Evolutionary conservation across 2,329 filamentous ascomycete genomes (phyloP).

Genomic region (Blastomyces parvus): DNA sequence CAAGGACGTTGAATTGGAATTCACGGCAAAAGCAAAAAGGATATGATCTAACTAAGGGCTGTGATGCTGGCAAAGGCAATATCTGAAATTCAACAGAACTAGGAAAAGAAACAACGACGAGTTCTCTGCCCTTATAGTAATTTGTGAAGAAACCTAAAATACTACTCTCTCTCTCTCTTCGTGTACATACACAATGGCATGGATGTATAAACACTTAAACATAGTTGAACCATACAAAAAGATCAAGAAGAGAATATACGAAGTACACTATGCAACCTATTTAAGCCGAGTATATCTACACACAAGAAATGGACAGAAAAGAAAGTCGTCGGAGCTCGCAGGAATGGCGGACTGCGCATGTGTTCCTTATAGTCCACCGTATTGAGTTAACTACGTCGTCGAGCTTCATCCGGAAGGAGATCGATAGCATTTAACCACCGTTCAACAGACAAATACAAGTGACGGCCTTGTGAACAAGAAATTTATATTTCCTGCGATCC

Average conservation of each 20-base stretch:
- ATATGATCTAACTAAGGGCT: constrained; percentile 1
- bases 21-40: constrained; percentile 37
- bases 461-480: neutral
- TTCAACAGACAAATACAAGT: neutral
- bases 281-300: neutral
- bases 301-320: too few species aligned
- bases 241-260: neutral
- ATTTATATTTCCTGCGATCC: neutral
- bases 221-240: too few species aligned
- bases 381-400: neutral
- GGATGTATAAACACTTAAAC: too few species aligned
- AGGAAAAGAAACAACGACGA: neutral
- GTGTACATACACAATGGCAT: neutral
- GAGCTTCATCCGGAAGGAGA: neutral
- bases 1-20: constrained; percentile 44
- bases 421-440: neutral
- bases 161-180: too few species aligned
- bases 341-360: neutral
- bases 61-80: neutral
- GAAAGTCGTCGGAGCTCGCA: too few species aligned
- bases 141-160: too few species aligned
- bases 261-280: neutral
- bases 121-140: neutral
- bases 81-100: neutral
- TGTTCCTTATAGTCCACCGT: neutral